phyloP scores from a whole-genome alignment of 345 rosid genomes.

The Eucalyptus curtisii region DNA sequence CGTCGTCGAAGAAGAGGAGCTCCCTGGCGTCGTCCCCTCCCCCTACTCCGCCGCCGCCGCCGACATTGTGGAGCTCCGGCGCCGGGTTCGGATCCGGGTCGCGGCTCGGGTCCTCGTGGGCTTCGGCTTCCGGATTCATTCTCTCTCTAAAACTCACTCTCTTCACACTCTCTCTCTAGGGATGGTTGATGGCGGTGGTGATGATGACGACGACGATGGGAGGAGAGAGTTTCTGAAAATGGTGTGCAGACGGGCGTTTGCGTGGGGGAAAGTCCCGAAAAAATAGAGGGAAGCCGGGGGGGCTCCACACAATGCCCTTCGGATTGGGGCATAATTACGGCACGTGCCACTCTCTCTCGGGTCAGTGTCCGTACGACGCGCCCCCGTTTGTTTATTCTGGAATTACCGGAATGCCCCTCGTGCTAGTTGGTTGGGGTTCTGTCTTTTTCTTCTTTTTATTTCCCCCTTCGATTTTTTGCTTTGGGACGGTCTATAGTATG shows the following conservation, averaged over 20 bases:
- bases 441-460: not conserved
- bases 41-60: not conserved
- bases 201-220: not conserved
- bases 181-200: not conserved
- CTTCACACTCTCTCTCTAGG: not conserved
- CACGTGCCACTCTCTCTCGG: not conserved
- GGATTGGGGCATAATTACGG: not conserved
- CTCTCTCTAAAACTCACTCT: not conserved
- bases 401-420: not conserved
- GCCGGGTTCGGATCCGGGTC: not conserved
- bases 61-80: not conserved
- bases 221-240: not conserved
- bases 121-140: not conserved
- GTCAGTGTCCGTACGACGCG: not conserved
- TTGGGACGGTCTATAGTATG: not conserved
- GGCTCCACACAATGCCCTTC: not conserved
- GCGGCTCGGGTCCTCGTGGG: not conserved
- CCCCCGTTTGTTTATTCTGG: not conserved
- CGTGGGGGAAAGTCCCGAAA: not conserved
- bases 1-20: conserved; percentile 8
- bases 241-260: not conserved
- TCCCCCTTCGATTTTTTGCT: fast-evolving
- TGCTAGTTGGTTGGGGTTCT: not conserved
- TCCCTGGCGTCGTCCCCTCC: not conserved
- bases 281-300: not conserved